Evolutionary conservation across 441 rosid genomes (phyloP).

Genomic region (Mallotus japonicus): DNA sequence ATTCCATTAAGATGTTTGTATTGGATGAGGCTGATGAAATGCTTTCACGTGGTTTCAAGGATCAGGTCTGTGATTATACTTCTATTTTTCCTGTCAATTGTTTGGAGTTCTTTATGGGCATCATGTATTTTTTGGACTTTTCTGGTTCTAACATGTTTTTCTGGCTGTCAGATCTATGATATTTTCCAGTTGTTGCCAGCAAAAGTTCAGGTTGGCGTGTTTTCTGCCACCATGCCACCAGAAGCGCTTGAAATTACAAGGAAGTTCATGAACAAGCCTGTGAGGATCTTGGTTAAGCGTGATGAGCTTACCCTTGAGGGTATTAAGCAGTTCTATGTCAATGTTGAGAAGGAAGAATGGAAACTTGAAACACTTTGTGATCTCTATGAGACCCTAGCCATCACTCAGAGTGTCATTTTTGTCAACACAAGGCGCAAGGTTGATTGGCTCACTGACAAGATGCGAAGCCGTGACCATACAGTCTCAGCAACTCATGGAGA

Average conservation of each 20-base stretch:
- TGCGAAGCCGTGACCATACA: conserved; percentile 72
- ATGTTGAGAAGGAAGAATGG: conserved; percentile 83
- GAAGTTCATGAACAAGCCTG: conserved; percentile 83
- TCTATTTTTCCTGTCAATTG: background rate
- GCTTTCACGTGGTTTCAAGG: conserved; percentile 84
- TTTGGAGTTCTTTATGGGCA: background rate
- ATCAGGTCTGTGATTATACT: conserved; percentile 47
- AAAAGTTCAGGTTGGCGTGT: conserved; percentile 67
- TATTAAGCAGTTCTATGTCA: conserved; percentile 75
- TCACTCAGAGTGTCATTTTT: conserved; percentile 76
- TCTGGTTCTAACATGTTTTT: conserved; percentile 1
- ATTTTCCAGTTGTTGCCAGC: conserved; percentile 73
- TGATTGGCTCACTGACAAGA: conserved; percentile 79
- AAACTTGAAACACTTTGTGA: conserved; percentile 81
- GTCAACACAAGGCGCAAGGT: conserved; percentile 78
- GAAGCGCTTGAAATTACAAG: conserved; percentile 83
- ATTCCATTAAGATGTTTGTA: conserved; percentile 71
- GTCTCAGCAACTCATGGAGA: conserved; percentile 86
- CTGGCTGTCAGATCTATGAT: conserved; percentile 56
- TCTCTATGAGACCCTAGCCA: conserved; percentile 71
- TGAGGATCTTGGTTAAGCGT: conserved; percentile 69
- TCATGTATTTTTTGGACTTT: background rate
- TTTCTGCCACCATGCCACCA: conserved; percentile 85
- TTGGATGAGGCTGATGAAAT: conserved; percentile 86
- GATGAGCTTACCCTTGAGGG: conserved; percentile 81